Percentiles rank a stretch among this genome's conserved stretches.
These are phyloP conservation scores for Prunus mongolica DNA, from an alignment of 306 rosid species.

Conservation along the genomic window DNA sequence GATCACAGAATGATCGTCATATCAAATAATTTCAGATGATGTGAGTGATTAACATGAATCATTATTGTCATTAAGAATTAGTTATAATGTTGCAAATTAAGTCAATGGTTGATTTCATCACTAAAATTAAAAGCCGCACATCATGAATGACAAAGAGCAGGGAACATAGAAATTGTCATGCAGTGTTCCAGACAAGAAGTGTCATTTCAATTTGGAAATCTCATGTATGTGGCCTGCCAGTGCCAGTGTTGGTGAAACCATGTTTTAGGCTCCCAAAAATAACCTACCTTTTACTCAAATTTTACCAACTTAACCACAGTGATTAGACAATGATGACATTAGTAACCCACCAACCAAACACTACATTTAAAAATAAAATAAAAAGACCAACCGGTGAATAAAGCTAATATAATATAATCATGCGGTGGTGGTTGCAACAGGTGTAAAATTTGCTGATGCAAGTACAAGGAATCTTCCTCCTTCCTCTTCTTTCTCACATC, in stretches of 20 bases:
- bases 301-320: background rate
- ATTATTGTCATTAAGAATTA: background rate
- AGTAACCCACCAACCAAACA: background rate
- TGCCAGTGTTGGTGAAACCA: too few relatives aligned
- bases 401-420: background rate
- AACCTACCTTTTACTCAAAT: too few relatives aligned
- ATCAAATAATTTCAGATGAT: too few relatives aligned
- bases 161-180: too few relatives aligned
- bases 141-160: background rate
- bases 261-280: too few relatives aligned
- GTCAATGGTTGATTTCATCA: background rate
- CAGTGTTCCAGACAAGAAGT: too few relatives aligned
- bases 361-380: too few relatives aligned
- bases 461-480: background rate
- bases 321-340: background rate
- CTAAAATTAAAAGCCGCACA: background rate
- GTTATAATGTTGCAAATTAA: too few relatives aligned
- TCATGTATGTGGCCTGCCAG: too few relatives aligned
- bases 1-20: too few relatives aligned
- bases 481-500: background rate
- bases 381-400: background rate
- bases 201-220: too few relatives aligned
- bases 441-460: background rate
- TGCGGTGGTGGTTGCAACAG: conserved; percentile 18
- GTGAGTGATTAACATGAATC: background rate